A percentile compares a stretch with the other conserved stretches of the same genome.
Evolutionary conservation across 768 basidiomycete species (phyloP).

Genomic region (Krasilnikovozyma curviuscula): DNA sequence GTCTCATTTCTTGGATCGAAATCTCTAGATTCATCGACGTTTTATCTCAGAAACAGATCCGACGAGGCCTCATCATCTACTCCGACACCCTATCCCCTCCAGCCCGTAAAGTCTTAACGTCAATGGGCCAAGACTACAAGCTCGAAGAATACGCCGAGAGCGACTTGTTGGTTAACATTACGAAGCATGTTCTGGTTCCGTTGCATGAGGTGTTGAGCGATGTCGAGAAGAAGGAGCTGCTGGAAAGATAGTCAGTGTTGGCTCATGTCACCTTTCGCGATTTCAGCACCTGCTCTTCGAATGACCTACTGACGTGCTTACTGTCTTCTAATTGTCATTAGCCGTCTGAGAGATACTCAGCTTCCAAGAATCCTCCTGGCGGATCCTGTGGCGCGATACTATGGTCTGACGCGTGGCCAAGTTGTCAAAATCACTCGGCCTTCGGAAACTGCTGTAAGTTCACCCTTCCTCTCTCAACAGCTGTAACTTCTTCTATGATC

Average conservation of each 20-base stretch:
- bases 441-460: slow-evolving; percentile 72
- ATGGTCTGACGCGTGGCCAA: slow-evolving; percentile 82
- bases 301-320: background rate
- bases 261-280: background rate
- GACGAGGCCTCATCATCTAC: slow-evolving; percentile 84
- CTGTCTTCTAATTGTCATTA: slow-evolving; percentile 22
- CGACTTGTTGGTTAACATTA: slow-evolving; percentile 91
- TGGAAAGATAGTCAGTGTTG: slow-evolving; percentile 73
- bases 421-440: slow-evolving; percentile 97
- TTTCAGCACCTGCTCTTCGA: background rate
- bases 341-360: slow-evolving; percentile 93
- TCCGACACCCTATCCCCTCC: slow-evolving; percentile 92
- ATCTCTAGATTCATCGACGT: slow-evolving; percentile 55
- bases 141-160: slow-evolving; percentile 94
- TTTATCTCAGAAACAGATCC: slow-evolving; percentile 76
- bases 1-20: background rate
- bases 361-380: slow-evolving; percentile 87
- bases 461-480: background rate
- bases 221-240: slow-evolving; percentile 66
- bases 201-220: slow-evolving; percentile 66
- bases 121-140: slow-evolving; percentile 65
- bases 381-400: slow-evolving; percentile 97
- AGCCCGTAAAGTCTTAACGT: slow-evolving; percentile 83
- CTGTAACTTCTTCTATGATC: background rate
- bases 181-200: slow-evolving; percentile 85